Percentiles rank a stretch among this genome's conserved stretches.
Conservation (phyloP, 148 eudicot genomes). For the Cornus suecica region DNA sequence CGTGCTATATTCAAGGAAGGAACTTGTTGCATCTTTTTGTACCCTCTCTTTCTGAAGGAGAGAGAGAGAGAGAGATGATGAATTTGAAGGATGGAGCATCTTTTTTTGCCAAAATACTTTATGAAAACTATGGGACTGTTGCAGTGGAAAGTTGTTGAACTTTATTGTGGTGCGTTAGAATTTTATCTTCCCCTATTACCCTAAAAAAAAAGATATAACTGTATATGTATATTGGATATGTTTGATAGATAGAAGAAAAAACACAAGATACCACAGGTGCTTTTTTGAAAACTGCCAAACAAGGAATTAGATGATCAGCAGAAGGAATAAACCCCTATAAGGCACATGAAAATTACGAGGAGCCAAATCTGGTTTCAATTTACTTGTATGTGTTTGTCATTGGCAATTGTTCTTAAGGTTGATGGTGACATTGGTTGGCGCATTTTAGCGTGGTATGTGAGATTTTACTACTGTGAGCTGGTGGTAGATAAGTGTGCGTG, state of each 20-base stretch:
- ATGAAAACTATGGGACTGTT: neutral
- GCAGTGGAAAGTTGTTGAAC: neutral
- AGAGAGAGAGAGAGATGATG: slow-evolving; percentile 6
- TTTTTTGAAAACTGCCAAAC: slow-evolving; percentile 8
- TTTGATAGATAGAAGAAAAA: neutral
- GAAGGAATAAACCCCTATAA: neutral
- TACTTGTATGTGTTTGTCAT: too few relatives aligned
- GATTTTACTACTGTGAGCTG: neutral
- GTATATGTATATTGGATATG: neutral
- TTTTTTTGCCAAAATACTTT: neutral
- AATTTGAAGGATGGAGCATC: neutral
- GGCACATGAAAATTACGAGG: neutral
- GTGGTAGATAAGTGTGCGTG: neutral
- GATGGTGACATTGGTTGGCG: neutral
- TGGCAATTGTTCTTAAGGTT: too few relatives aligned
- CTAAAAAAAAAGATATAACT: too few relatives aligned
- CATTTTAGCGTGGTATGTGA: neutral
- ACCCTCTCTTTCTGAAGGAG: neutral
- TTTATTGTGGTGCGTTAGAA: neutral
- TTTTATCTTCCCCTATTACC: neutral
- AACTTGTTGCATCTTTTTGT: neutral
- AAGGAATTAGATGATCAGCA: neutral
- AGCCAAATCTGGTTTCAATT: neutral
- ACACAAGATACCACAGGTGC: neutral
- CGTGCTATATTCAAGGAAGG: neutral